Base-by-base conservation (phyloP, 1,284 basidiomycete genomes). In the Trichosporon faecale region DNA sequence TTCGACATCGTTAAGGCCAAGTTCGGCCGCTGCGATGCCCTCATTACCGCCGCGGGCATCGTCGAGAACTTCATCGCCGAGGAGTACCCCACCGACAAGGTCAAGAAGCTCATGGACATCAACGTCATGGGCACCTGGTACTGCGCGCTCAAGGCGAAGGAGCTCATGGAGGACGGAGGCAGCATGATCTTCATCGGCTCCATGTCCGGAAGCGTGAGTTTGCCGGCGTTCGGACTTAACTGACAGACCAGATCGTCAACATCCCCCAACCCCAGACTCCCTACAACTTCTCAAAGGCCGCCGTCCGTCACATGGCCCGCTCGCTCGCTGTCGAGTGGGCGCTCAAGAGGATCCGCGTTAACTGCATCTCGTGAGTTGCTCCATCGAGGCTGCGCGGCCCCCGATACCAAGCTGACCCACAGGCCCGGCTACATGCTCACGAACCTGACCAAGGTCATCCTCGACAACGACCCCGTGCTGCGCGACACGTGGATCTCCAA, bases 371-470 rank as follows among this genome's bases (percentile, higher is more conserved):
- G 79, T 80, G 68, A 29, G 79, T 76, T 23, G 9, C 0, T 2
- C 1, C 21, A 6, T 55, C 11, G 37, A 37, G n/a, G 57, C 18
- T 9, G 7, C 7, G 9, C n/a, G 12, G 9, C 6, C 23, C 25
- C 27, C 29, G 12, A 18, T 2, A 16, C 14, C 27, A 2, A 23
- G 21, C 49, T 52, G 18, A 61, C 25, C n/a, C 2, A 14, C 76
- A 92, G 91, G 76, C 92, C 93, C 18, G 93, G 93, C 27, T 95
- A 95, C 85, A 94, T 94, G 89, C 84, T 93, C 72, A 97, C 95
- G 11, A 91, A 91, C 82, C 86, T 97, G 73, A 95, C 93, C 31
- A 89, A 86, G 80, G 90, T 89, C 23, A 90, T 95, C 75, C 83
- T 95, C 67, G 88, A 89, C 68, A 87, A 89, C 75, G 88, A 94